Base-by-base conservation (phyloP, 2,329 filamentous ascomycete genomes). In the Pyrenophora teres region DNA sequence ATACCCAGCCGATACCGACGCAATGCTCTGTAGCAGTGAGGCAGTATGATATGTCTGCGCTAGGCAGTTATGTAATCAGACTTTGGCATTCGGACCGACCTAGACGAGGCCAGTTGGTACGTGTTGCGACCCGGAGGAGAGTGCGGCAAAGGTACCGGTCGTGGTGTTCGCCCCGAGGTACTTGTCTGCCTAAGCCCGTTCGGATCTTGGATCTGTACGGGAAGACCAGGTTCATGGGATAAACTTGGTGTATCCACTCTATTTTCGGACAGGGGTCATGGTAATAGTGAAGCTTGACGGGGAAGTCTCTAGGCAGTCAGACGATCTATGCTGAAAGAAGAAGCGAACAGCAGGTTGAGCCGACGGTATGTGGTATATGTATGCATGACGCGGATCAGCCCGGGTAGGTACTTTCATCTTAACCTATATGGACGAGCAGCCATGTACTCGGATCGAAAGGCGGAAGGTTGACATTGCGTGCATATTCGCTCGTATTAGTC, bases 171-270 rank as follows among this genome's bases (percentile, higher is more conserved):
- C 40, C 42, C 41, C 40, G 41, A 56, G 27, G 40, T 44, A 50
- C 37, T 42, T 46, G 46, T 40, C 25, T 38, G 42, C 46, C 40
- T 39, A 40, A 33, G 36, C 44, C 40, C 43, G 25, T 36, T 55
- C 16, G 42, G 54, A 58, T 58, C 52, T 58, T 56, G 52, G 52
- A 54, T 56, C 45, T 42, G 43, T 36, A 35, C 43, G 56, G 40
- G 47, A 38, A 42, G 52, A 60, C 57, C 57, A 48, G 57, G 56
- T 57, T 52, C 42, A 40, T 54, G 55, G 57, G 44, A 50, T 46
- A 35, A 32, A 49, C 42, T 41, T 50, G 41, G 52, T 46, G 46
- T 30, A 41, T 30, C 18, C 53, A 57, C 49, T 56, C 46, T 51
- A 59, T 50, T 36, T 36, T 42, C 33, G 18, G 40, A 38, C 52